These are phyloP conservation scores for Limtongia smithiae DNA, from an alignment of 805 yeast genomes.

Conservation along the genomic window DNA sequence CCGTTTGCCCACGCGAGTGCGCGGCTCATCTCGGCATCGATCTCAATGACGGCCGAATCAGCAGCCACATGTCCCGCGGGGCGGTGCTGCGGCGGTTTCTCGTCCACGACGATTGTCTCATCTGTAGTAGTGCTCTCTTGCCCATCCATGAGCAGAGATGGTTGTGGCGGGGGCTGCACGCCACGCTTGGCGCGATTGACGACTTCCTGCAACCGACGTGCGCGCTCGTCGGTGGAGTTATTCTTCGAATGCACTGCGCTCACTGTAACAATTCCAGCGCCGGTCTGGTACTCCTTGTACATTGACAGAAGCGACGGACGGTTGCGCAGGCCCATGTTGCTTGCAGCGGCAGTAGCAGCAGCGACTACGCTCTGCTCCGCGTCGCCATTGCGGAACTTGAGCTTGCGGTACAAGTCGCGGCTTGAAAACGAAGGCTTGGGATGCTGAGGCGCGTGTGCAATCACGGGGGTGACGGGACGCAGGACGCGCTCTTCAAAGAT, in stretches of 20 bases:
- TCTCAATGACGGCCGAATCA: neutral
- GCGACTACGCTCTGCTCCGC: neutral
- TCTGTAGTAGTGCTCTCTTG: no score
- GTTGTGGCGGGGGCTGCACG: no score
- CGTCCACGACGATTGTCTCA: no score
- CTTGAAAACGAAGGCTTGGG: neutral
- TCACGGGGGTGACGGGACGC: no score
- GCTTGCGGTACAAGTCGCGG: conserved; percentile 2
- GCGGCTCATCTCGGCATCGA: neutral
- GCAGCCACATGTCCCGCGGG: neutral
- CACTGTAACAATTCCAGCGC: neutral
- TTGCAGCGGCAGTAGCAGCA: conserved; percentile 1
- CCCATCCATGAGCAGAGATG: no score
- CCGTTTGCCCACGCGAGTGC: conserved; percentile 3
- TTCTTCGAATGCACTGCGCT: neutral
- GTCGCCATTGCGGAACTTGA: neutral
- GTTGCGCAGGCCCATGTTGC: neutral
- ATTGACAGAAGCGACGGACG: conserved; percentile 10
- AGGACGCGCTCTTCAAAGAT: conserved; percentile 2
- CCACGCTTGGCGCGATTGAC: neutral
- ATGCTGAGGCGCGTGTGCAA: no score
- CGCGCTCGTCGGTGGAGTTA: neutral
- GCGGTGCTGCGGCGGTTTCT: no score
- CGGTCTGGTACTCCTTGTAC: conserved; percentile 3
- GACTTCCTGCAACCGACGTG: neutral